A percentile compares a stretch with the other conserved stretches of the same genome.
Evolutionary conservation across 192 early-diverging fungal genomes (phyloP).

Genomic region (Coemansia reversa): DNA sequence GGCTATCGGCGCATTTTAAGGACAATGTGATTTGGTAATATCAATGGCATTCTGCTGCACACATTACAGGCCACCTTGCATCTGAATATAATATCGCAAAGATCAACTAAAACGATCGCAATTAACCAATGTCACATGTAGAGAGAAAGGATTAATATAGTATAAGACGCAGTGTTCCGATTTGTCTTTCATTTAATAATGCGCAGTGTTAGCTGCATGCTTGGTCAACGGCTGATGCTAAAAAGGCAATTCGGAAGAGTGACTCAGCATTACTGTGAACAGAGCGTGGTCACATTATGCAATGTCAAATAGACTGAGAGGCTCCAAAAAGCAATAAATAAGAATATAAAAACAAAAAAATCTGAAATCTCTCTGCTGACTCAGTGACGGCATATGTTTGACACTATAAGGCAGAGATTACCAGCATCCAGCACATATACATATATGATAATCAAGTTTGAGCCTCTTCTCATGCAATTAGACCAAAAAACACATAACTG

Average conservation of each 20-base stretch:
- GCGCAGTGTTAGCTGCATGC: background rate
- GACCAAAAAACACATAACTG: background rate
- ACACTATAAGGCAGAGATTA: background rate
- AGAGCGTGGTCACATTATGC: background rate
- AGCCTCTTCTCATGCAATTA: background rate
- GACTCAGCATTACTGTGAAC: background rate
- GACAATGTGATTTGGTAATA: background rate
- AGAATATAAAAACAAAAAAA: background rate
- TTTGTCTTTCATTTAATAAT: background rate
- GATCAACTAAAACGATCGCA: slow-evolving; percentile 26
- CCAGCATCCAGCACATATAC: background rate
- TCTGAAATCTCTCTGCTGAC: background rate
- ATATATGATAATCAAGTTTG: background rate
- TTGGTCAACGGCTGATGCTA: background rate
- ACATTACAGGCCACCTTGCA: background rate
- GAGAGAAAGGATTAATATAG: background rate
- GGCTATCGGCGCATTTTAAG: background rate
- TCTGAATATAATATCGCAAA: slow-evolving; percentile 10
- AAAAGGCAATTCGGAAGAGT: too few relatives aligned
- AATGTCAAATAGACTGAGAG: background rate
- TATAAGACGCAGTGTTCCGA: background rate
- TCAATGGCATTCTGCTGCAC: background rate
- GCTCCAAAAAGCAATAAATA: background rate
- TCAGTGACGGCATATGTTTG: background rate
- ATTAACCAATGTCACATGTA: slow-evolving; percentile 18